Evolutionary conservation across 148 eudicot genomes (phyloP).

Genomic region (Fallopia convolvulus): DNA sequence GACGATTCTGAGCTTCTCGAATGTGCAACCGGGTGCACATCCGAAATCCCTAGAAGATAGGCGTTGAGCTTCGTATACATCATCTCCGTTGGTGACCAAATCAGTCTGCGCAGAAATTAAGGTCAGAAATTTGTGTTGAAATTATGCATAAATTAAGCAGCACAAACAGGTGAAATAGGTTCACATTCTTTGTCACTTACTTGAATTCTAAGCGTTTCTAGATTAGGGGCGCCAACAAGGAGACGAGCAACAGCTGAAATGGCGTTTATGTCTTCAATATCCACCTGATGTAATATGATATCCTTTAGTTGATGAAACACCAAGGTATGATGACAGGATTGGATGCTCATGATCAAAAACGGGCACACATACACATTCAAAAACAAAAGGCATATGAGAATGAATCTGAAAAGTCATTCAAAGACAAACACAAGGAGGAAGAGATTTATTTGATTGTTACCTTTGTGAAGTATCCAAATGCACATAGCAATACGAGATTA

Average conservation of each 20-base stretch:
- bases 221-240: conserved; percentile 44
- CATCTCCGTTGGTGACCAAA: background rate
- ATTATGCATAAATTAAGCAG: no score
- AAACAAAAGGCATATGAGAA: background rate
- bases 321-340: conserved; percentile 30
- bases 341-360: conserved; percentile 78
- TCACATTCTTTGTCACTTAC: background rate
- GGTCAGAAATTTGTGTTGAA: no score
- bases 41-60: conserved; percentile 5
- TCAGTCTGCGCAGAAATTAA: no score
- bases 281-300: conserved; percentile 60
- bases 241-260: conserved; percentile 55
- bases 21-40: background rate
- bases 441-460: conserved; percentile 20
- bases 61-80: background rate
- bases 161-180: no score
- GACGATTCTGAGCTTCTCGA: conserved; percentile 40
- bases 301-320: conserved; percentile 43
- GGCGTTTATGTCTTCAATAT: conserved; percentile 75
- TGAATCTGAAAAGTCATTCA: background rate
- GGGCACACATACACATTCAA: conserved; percentile 10
- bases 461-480: conserved; percentile 59
- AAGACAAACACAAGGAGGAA: no score
- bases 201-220: conserved; percentile 60
- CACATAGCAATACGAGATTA: conserved; percentile 46